Percentiles rank a stretch among this genome's conserved stretches.
phyloP scores from a whole-genome alignment of 306 rosid genomes.

The Fragaria iinumae region DNA sequence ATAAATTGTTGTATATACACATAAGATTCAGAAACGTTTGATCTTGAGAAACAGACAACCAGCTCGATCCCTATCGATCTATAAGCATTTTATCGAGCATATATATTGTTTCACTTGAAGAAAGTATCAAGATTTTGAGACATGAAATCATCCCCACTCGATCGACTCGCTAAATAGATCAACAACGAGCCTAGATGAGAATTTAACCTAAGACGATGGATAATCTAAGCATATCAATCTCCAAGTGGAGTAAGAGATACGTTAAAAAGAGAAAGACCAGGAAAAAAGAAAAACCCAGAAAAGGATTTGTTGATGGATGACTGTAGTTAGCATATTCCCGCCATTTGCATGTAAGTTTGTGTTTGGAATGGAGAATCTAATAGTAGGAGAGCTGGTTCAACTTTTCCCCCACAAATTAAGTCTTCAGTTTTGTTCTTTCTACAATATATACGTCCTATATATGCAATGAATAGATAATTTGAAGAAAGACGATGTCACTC shows the following conservation, averaged over 20 bases:
- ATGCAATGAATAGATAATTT: not conserved
- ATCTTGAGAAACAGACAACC: too few species aligned
- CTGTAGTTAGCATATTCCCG: slow-evolving; percentile 5
- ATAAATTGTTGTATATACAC: not conserved
- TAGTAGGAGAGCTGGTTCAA: not conserved
- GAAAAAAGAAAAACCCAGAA: not conserved
- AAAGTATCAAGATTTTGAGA: too few species aligned
- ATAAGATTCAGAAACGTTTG: not conserved
- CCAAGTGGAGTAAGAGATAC: not conserved
- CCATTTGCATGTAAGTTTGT: slow-evolving; percentile 31
- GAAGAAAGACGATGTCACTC: not conserved
- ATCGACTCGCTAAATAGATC: too few species aligned
- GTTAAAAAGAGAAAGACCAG: not conserved
- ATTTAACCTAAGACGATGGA: too few species aligned
- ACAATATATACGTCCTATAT: too few species aligned
- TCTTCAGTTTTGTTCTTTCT: not conserved
- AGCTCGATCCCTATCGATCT: too few species aligned
- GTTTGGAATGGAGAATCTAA: slow-evolving; percentile 32
- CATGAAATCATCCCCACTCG: not conserved
- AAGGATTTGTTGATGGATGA: not conserved
- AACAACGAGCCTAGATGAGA: not conserved
- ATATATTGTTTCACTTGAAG: not conserved
- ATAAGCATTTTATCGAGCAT: not conserved
- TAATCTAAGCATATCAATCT: too few species aligned
- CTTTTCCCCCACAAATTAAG: slow-evolving; percentile 14